A percentile compares a stretch with the other conserved stretches of the same genome.
Conservation (phyloP, 495 filamentous ascomycete genomes). For the Mytilinidion resinicola region DNA sequence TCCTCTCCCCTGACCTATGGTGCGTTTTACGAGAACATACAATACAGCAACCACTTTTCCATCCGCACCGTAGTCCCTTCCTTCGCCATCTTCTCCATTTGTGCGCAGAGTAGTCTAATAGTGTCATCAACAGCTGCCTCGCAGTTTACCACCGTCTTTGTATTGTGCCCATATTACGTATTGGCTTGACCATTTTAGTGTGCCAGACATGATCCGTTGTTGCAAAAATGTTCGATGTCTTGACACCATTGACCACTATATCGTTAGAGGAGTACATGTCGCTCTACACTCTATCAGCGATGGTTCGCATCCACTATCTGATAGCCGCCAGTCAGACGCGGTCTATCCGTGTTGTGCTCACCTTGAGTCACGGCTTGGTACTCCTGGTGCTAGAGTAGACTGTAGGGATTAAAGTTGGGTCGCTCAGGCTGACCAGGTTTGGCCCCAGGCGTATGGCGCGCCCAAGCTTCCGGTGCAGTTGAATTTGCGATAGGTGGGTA, state of each 20-base stretch:
- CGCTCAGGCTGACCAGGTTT: neutral
- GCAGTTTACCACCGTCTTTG: slow-evolving; percentile 3
- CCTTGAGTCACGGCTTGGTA: neutral
- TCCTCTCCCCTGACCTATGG: neutral
- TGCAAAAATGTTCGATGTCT: neutral
- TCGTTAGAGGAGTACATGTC: neutral
- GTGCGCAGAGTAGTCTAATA: neutral
- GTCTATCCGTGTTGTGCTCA: neutral
- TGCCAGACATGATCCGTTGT: neutral
- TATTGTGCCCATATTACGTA: neutral
- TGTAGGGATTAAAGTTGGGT: neutral
- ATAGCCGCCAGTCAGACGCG: no score
- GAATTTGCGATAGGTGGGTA: neutral
- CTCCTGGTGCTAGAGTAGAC: neutral
- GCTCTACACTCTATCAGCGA: neutral
- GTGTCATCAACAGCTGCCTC: neutral
- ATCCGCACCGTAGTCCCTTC: neutral
- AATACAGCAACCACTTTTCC: neutral
- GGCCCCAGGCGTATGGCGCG: neutral
- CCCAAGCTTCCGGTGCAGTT: neutral
- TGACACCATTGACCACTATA: neutral
- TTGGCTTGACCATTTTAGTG: neutral
- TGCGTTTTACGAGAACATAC: neutral
- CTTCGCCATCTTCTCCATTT: neutral
- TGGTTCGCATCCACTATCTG: neutral